Evolutionary conservation across 257 asterid species (phyloP).

Genomic region (Solanum pimpinellifolium): DNA sequence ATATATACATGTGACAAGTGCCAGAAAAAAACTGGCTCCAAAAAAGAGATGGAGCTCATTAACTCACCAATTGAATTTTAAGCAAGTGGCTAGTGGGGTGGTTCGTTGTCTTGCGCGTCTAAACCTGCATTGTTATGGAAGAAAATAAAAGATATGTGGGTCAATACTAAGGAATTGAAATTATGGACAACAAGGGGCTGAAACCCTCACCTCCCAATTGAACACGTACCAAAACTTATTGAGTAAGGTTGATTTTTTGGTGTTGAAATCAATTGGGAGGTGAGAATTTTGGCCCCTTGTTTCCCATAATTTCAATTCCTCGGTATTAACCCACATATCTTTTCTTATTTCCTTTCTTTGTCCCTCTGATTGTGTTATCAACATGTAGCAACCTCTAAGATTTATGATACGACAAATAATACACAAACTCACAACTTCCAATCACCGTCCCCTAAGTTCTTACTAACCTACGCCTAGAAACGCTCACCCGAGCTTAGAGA

Average conservation of each 20-base stretch:
- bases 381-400: background rate
- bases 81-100: background rate
- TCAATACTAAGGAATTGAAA: background rate
- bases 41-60: background rate
- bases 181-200: background rate
- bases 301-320: background rate
- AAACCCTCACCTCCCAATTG: background rate
- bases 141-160: background rate
- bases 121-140: background rate
- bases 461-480: background rate
- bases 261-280: background rate
- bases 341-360: background rate
- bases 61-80: background rate
- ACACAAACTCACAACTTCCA: background rate
- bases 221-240: too few relatives aligned
- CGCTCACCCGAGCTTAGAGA: background rate
- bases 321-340: background rate
- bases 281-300: background rate
- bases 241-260: background rate
- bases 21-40: background rate
- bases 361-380: background rate
- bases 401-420: background rate
- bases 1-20: background rate
- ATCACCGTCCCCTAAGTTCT: background rate
- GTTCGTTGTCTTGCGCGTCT: background rate